Conservation (phyloP, 495 filamentous ascomycete genomes). For the Daldinia caldariorum region DNA sequence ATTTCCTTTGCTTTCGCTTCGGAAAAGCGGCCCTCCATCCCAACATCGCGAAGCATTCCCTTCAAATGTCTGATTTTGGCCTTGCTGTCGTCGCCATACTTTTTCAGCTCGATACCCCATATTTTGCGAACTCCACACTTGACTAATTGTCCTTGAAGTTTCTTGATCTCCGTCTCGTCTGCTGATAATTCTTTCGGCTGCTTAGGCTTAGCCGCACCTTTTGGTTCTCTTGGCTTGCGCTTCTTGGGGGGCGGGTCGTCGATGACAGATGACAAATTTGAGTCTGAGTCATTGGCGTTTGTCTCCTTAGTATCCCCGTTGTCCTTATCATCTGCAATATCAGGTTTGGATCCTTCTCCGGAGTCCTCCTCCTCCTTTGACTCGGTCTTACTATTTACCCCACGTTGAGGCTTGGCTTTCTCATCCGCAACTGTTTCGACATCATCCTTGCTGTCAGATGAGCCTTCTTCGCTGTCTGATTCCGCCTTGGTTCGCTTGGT, state of each 20-base stretch:
- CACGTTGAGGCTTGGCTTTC: conserved; percentile 29
- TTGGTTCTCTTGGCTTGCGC: conserved; percentile 40
- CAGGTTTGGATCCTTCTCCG: conserved; percentile 34
- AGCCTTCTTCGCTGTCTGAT: conserved; percentile 53
- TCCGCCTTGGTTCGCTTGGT: conserved; percentile 37
- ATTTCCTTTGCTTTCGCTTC: conserved; percentile 84
- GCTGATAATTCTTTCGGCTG: conserved; percentile 63
- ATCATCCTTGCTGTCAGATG: conserved; percentile 43
- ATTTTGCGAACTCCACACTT: conserved; percentile 96
- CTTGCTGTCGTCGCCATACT: conserved; percentile 70
- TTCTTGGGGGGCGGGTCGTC: conserved; percentile 70
- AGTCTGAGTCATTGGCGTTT: conserved; percentile 68
- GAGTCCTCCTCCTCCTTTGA: conserved; percentile 35
- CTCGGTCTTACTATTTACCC: conserved; percentile 41
- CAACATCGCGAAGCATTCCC: conserved; percentile 76
- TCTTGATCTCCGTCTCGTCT: conserved; percentile 84
- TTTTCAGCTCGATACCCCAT: conserved; percentile 86
- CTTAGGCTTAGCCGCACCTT: conserved; percentile 32
- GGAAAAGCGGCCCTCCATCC: conserved; percentile 89
- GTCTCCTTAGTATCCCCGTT: conserved; percentile 33
- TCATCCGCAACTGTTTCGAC: conserved; percentile 36
- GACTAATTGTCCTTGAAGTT: conserved; percentile 84
- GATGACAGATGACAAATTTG: conserved; percentile 80
- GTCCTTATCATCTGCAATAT: conserved; percentile 35
- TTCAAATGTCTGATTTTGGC: conserved; percentile 87